phyloP scores from a whole-genome alignment of 2,329 filamentous ascomycete species.

The Phyllosticta capitalensis region DNA sequence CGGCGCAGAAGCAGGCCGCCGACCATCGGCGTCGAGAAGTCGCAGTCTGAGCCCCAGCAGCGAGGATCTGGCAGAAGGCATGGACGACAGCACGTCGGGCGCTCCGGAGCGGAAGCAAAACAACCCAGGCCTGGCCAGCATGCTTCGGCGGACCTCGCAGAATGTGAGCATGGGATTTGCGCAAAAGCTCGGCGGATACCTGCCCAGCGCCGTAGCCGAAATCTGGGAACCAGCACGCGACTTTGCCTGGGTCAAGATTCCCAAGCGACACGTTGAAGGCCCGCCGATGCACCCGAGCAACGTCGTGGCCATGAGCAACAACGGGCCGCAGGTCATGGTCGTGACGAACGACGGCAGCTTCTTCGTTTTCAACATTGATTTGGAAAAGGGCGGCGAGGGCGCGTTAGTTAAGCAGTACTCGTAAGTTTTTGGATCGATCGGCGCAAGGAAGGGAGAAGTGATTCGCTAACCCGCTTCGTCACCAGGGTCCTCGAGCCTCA shows the following conservation, averaged over 20 bases:
- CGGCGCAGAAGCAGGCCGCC: slow-evolving; percentile 17
- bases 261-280: slow-evolving; percentile 41
- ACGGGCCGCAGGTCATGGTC: slow-evolving; percentile 92
- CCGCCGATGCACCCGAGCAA: slow-evolving; percentile 24
- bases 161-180: slow-evolving; percentile 84
- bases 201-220: slow-evolving; percentile 88
- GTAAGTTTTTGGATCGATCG: slow-evolving; percentile 50
- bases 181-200: slow-evolving; percentile 79
- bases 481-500: slow-evolving; percentile 10
- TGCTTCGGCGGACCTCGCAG: slow-evolving; percentile 89
- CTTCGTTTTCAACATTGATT: slow-evolving; percentile 89
- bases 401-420: slow-evolving; percentile 86
- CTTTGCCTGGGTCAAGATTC: slow-evolving; percentile 93
- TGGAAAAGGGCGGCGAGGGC: slow-evolving; percentile 90
- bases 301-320: slow-evolving; percentile 96
- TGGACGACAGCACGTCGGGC: slow-evolving; percentile 24
- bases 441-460: neutral
- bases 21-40: slow-evolving; percentile 23
- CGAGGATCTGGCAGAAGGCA: slow-evolving; percentile 33
- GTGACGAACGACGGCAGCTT: slow-evolving; percentile 94
- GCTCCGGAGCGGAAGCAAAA: slow-evolving; percentile 28
- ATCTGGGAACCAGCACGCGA: slow-evolving; percentile 95
- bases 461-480: slow-evolving; percentile 2
- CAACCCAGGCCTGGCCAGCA: slow-evolving; percentile 75
- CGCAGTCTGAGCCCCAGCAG: slow-evolving; percentile 35